Percentiles rank a stretch among this genome's conserved stretches.
Conservation (phyloP, 2,329 filamentous ascomycete genomes). For the Ceratocystis papillata region DNA sequence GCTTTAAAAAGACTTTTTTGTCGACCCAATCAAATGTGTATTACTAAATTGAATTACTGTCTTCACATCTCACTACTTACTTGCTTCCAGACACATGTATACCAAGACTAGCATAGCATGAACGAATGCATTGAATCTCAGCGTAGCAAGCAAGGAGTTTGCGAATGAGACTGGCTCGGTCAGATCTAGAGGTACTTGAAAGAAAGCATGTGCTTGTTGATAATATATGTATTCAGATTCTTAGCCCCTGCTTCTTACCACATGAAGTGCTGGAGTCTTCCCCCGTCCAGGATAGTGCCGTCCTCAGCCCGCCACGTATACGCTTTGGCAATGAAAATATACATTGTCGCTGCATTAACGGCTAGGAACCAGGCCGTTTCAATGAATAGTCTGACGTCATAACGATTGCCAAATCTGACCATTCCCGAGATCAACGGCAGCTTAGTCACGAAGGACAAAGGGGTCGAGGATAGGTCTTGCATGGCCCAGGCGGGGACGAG, state of each 20-base stretch:
- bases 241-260: slow-evolving; percentile 42
- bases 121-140: too few relatives aligned
- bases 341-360: slow-evolving; percentile 57
- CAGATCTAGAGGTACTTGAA: too few relatives aligned
- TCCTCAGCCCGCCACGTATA: slow-evolving; percentile 54
- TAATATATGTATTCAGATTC: not conserved
- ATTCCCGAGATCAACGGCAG: slow-evolving; percentile 3
- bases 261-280: slow-evolving; percentile 65
- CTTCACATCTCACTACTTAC: too few relatives aligned
- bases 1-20: not conserved
- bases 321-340: slow-evolving; percentile 56
- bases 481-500: slow-evolving; percentile 50
- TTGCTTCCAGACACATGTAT: too few relatives aligned
- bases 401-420: slow-evolving; percentile 24
- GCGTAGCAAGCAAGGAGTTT: too few relatives aligned
- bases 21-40: not conserved
- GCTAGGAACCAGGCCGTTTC: slow-evolving; percentile 60
- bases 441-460: slow-evolving; percentile 16
- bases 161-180: too few relatives aligned
- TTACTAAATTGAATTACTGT: not conserved
- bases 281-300: slow-evolving; percentile 43
- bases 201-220: too few relatives aligned
- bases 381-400: slow-evolving; percentile 41
- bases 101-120: too few relatives aligned
- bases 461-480: slow-evolving; percentile 19